Evolutionary conservation across 352 stramenopile genomes (phyloP), one percentile per base, ranked within the genome.

Genomic region (Globisporangium spiculum): DNA sequence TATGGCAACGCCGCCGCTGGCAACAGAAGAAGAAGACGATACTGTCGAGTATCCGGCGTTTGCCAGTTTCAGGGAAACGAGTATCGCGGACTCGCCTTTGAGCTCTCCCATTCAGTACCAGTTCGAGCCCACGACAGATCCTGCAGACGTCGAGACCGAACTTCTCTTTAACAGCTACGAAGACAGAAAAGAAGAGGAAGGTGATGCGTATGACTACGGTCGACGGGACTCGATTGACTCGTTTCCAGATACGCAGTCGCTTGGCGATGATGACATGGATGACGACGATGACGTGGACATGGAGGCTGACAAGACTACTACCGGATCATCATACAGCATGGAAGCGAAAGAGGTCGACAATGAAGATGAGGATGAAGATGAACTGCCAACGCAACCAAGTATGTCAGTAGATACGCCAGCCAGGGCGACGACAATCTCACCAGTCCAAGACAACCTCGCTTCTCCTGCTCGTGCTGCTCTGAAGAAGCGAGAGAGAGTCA

Each of bases 371-470:
- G 76, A 46, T 7, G 80, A 88, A 18, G 54, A 9, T 3, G 76
- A 79, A 10, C 66, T 79, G 10, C 67, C 79, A 20, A 92, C 82
- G 5, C 82, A 92, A 60, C 79, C 70, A 16, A 61, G 58, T 16
- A 60, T 44, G 20, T 57, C 36, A 18, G 44, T 27, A 3, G n/a
- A 60, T 3, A 18, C 44, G 1, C 30, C 27, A 10, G 22, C 44
- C 6, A 44, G 22, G 20, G 36, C 41, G 16, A 50, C 41, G 16
- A n/a, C 52, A 10, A 57, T 66, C 4, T 63, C 67, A n/a, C 60
- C 41, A 24, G 24, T 52, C 9, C 59, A 62, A 16, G 38, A 66
- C 48, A 57, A 60, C 3, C 54, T 61, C 53, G 32, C 60, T 32
- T 59, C 70, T 41, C 57, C 44, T 30, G 30, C 32, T 34, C 71